A percentile compares a stretch with the other conserved stretches of the same genome.
These are phyloP conservation scores for Coniella lustricola DNA, from an alignment of 2,329 filamentous ascomycete species.

Conservation along the genomic window DNA sequence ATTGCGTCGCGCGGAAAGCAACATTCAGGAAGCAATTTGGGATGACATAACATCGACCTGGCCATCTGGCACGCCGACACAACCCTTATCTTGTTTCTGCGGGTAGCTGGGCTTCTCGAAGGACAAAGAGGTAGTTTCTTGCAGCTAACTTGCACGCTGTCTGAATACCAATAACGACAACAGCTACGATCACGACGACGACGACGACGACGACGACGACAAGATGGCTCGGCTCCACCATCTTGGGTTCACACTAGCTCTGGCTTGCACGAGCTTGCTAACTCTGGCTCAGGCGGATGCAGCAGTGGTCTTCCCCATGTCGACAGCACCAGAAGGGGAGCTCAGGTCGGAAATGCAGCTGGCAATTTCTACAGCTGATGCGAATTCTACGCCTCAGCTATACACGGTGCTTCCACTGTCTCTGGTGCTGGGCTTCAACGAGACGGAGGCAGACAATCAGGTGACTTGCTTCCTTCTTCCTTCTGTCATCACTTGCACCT, in stretches of 20 bases:
- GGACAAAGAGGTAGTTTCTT: too few species aligned
- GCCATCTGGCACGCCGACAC: too few species aligned
- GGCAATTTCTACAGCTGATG: constrained; percentile 24
- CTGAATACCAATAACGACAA: too few species aligned
- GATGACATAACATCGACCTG: too few species aligned
- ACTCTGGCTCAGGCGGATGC: constrained; percentile 28
- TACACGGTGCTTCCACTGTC: constrained; percentile 42
- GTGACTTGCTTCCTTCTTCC: constrained; percentile 23
- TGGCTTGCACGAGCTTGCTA: constrained; percentile 27
- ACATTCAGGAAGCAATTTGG: too few species aligned
- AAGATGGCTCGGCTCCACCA: constrained; percentile 24
- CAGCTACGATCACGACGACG: too few species aligned
- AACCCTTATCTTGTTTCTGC: too few species aligned
- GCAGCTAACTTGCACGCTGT: too few species aligned
- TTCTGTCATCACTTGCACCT: too few species aligned
- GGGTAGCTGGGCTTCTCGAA: too few species aligned
- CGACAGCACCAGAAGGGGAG: constrained; percentile 33
- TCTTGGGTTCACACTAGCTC: constrained; percentile 22
- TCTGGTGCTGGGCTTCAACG: constrained; percentile 34
- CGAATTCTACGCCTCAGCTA: constrained; percentile 23
- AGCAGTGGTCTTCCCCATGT: constrained; percentile 25
- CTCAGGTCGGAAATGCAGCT: constrained; percentile 35
- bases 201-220: constrained; percentile 27
- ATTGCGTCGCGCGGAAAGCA: too few species aligned
- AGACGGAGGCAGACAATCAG: constrained; percentile 26